Percentiles rank a stretch among this genome's conserved stretches.
Evolutionary conservation across 345 rosid genomes (phyloP).

Genomic region (Mercurialis annua): DNA sequence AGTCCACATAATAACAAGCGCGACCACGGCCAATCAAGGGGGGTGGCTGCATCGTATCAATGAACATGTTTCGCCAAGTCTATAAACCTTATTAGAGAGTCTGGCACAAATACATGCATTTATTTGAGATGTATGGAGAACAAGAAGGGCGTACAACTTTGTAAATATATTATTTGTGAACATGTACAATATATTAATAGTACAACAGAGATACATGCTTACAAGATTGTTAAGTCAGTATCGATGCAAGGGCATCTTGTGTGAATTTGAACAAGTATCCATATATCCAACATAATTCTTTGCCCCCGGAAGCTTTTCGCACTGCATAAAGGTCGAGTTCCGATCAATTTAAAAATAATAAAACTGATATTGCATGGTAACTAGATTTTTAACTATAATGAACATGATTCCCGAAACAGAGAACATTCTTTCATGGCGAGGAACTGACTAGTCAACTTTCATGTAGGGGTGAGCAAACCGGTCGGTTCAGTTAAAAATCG

Average conservation of each 20-base stretch:
- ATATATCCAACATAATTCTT: neutral
- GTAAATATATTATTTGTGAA: slow-evolving; percentile 11
- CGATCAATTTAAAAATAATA: slow-evolving; percentile 4
- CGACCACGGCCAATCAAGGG: no score
- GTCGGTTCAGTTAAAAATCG: no score
- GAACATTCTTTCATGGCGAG: neutral
- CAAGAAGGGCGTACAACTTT: neutral
- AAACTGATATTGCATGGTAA: neutral
- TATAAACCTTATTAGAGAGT: no score
- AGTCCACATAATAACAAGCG: no score
- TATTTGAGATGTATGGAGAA: slow-evolving; percentile 1
- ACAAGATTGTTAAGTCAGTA: slow-evolving; percentile 12
- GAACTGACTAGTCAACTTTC: no score
- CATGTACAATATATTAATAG: slow-evolving; percentile 18
- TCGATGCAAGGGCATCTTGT: neutral
- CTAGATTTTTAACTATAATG: neutral
- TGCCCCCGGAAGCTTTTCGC: slow-evolving; percentile 4
- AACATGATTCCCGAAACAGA: neutral
- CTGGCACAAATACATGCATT: neutral
- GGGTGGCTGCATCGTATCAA: no score
- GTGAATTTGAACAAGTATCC: neutral
- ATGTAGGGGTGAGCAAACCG: no score
- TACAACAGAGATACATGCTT: slow-evolving; percentile 20
- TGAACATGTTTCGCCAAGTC: no score
- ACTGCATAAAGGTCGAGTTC: slow-evolving; percentile 24